These are phyloP conservation scores for Vachellia collinsii DNA, from an alignment of 306 rosid species.

Conservation along the genomic window DNA sequence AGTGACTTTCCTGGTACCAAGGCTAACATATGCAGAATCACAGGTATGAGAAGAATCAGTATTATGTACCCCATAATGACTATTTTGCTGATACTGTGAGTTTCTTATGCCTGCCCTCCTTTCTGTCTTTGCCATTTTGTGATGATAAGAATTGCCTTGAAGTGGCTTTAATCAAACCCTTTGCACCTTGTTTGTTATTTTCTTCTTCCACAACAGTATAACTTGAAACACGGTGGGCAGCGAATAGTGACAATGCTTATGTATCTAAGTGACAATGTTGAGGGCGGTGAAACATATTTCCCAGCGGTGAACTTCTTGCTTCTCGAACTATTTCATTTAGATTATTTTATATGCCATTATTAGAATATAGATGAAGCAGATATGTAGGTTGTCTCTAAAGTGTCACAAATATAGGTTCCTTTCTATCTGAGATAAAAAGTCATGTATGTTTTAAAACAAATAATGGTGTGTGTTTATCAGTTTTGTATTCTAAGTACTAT, in stretches of 20 bases:
- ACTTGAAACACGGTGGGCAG: conserved; percentile 98
- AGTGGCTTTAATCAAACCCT: conserved; percentile 28
- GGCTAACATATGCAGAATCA: conserved; percentile 81
- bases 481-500: background rate
- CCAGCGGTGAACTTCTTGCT: conserved; percentile 60
- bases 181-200: conserved; percentile 2
- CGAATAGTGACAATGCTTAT: conserved; percentile 88
- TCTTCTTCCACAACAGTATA: conserved; percentile 56
- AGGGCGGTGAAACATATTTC: conserved; percentile 98
- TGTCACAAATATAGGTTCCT: background rate
- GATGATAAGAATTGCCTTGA: conserved; percentile 29
- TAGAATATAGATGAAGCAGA: background rate
- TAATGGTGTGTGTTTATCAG: background rate
- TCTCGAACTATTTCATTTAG: conserved; percentile 35
- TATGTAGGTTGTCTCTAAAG: background rate
- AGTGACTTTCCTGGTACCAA: conserved; percentile 35
- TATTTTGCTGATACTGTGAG: conserved; percentile 92
- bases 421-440: background rate
- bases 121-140: conserved; percentile 23
- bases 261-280: conserved; percentile 86
- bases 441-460: background rate
- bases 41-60: conserved; percentile 91
- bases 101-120: conserved; percentile 22
- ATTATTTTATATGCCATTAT: background rate
- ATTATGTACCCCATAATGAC: conserved; percentile 86